phyloP scores from a whole-genome alignment of 2,329 filamentous ascomycete genomes.

The Fonsecaea pedrosoi region DNA sequence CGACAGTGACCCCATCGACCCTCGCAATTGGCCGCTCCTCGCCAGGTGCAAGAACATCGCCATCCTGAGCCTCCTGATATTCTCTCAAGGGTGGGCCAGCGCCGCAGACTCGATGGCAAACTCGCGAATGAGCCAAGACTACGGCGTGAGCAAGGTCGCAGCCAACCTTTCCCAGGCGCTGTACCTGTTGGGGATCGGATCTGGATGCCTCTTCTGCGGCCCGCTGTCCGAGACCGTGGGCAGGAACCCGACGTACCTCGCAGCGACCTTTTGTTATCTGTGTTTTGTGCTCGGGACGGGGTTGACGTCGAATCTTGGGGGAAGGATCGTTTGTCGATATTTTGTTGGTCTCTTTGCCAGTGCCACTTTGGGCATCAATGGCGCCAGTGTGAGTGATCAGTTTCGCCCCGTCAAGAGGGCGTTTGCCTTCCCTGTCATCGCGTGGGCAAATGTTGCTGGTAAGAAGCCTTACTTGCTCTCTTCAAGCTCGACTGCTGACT shows the following conservation, averaged over 20 bases:
- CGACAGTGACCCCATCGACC: constrained; percentile 43
- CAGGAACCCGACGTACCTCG: constrained; percentile 58
- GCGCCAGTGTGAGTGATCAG: constrained; percentile 9
- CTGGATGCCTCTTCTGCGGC: constrained; percentile 58
- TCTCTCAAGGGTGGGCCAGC: constrained; percentile 17
- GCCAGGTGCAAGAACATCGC: neutral
- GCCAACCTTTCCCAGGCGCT: constrained; percentile 50
- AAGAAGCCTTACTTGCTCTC: constrained; percentile 3
- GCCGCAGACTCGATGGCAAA: constrained; percentile 16
- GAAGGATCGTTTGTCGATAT: constrained; percentile 51
- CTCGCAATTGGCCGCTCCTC: constrained; percentile 21
- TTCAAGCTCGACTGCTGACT: constrained; percentile 43
- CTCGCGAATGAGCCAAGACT: constrained; percentile 42
- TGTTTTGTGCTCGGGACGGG: constrained; percentile 58
- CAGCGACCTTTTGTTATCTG: constrained; percentile 56
- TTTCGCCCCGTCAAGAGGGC: constrained; percentile 7
- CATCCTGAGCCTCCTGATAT: constrained; percentile 16
- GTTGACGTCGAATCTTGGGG: constrained; percentile 53
- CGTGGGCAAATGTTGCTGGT: constrained; percentile 11
- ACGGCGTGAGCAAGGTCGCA: constrained; percentile 53
- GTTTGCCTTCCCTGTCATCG: constrained; percentile 11
- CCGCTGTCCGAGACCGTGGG: constrained; percentile 59
- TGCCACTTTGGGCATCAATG: constrained; percentile 44
- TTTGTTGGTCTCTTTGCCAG: constrained; percentile 11
- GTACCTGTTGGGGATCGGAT: constrained; percentile 54